Evolutionary conservation across 148 eudicot genomes (phyloP).

Genomic region (Rhododendron griersonianum): DNA sequence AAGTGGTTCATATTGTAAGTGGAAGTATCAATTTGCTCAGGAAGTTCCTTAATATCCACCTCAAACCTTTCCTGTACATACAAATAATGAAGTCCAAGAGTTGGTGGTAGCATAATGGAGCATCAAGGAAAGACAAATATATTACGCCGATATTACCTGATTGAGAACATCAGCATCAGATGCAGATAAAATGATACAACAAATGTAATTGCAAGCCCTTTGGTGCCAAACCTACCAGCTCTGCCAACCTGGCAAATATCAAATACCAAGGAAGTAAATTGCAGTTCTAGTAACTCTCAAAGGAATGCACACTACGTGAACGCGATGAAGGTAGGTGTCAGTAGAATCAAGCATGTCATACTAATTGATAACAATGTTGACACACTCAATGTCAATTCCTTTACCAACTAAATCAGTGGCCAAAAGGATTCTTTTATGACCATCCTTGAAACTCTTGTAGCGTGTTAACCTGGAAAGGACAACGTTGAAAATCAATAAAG

Average conservation of each 20-base stretch:
- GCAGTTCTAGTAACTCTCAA: neutral
- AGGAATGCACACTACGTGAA: conserved; percentile 2
- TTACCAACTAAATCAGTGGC: conserved; percentile 97
- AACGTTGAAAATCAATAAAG: neutral
- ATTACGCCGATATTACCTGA: conserved; percentile 39
- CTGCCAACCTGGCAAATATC: conserved; percentile 62
- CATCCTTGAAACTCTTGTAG: conserved; percentile 89
- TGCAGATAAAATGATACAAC: conserved; percentile 75
- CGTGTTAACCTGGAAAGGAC: conserved; percentile 55
- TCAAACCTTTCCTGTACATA: conserved; percentile 75
- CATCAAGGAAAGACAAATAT: neutral
- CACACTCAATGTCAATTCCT: conserved; percentile 94
- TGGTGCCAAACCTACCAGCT: conserved; percentile 96
- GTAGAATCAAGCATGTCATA: conserved; percentile 97
- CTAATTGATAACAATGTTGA: conserved; percentile 92
- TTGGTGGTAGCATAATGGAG: neutral
- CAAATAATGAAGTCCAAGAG: neutral
- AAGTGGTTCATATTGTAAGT: conserved; percentile 70
- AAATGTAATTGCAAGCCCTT: conserved; percentile 94
- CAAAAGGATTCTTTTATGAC: conserved; percentile 83
- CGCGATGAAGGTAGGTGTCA: conserved; percentile 88
- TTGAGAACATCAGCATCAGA: conserved; percentile 73
- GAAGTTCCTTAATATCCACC: conserved; percentile 91
- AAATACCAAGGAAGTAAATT: neutral
- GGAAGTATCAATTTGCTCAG: conserved; percentile 92